These are phyloP conservation scores for Arthrobotrys megalospora DNA, from an alignment of 2,329 filamentous ascomycete genomes.

Conservation along the genomic window DNA sequence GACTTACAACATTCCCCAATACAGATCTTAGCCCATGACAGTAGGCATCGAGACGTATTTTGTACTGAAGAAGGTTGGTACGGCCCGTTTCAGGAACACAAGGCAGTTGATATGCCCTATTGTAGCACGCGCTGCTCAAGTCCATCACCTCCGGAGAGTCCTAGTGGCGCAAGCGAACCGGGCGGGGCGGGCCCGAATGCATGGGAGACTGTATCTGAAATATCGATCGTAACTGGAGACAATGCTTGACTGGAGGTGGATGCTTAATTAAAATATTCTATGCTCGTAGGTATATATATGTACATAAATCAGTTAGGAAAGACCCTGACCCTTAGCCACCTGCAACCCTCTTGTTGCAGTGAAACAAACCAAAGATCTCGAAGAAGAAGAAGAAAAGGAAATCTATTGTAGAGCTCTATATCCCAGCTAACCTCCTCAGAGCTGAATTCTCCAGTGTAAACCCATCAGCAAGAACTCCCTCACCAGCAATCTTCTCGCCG, in stretches of 20 bases:
- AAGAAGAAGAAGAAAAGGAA: not conserved
- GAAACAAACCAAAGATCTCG: no score
- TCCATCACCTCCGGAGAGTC: not conserved
- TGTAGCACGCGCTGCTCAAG: not conserved
- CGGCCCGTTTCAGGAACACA: slow-evolving; percentile 39
- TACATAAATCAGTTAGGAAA: no score
- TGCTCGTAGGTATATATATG: no score
- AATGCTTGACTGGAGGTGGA: no score
- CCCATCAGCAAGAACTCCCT: slow-evolving; percentile 67
- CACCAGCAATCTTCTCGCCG: slow-evolving; percentile 67
- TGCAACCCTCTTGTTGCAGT: no score
- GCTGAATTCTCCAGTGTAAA: slow-evolving; percentile 48
- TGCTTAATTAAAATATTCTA: no score
- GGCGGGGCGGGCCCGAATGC: not conserved
- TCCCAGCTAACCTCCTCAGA: slow-evolving; percentile 22
- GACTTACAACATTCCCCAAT: slow-evolving; percentile 11
- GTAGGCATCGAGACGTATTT: not conserved
- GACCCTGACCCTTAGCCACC: no score
- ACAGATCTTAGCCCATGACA: not conserved
- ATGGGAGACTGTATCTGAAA: not conserved
- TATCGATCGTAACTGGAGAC: no score
- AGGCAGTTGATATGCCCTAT: not conserved
- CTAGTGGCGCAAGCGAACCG: not conserved
- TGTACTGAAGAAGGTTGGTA: slow-evolving; percentile 16
- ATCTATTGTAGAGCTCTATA: slow-evolving; percentile 38